Evolutionary conservation across 1,284 basidiomycete species (phyloP), one percentile per base, ranked within the genome.

Genomic region (Puccinia horiana): DNA sequence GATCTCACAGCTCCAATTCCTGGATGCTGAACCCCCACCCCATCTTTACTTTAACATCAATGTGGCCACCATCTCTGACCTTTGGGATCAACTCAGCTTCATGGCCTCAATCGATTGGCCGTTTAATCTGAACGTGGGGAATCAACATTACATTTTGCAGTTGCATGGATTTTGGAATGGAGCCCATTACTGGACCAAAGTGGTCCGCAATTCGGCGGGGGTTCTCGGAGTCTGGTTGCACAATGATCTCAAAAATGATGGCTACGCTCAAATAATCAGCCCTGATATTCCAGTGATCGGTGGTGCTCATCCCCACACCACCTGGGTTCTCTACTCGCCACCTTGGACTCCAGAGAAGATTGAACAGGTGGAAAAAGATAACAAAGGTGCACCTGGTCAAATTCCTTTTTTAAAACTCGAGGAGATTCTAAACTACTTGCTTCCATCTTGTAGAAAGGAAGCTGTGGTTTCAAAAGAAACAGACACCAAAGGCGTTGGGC

Each of bases 121-220:
- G 6, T 67, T 67, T 40, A 6, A 4, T 6, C n/a, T 58, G n/a
- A 67, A 37, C 32, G 14, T 67, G 20, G 40, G 29, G 63, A 32
- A 18, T 23, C 1, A 2, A 56, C n/a, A 32, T n/a, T 74, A 74
- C 32, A 35, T 0, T 0, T 23, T 74, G 8, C n/a, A 23, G 2
- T 37, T 47, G 0, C 49, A 32, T 0, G 49, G 72, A 29, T 74
- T 54, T n/a, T 74, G 72, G 72, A 40, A 40, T n/a, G 37, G 54
- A 6, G 54, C 14, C 4, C 47, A 74, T 56, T 74, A 54, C 49
- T 74, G 72, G 72, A 11, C 11, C 16, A 74, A 74, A 23, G 40
- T 74, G 0, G 26, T 74, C 20, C 20, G n/a, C 3, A 16, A 52
- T 8, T 23, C 35, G 8, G 18, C 8, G 2, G 72, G 18, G 8